Conservation (phyloP, 371 early-diverging fungal species). For the Enterospora canceri region DNA sequence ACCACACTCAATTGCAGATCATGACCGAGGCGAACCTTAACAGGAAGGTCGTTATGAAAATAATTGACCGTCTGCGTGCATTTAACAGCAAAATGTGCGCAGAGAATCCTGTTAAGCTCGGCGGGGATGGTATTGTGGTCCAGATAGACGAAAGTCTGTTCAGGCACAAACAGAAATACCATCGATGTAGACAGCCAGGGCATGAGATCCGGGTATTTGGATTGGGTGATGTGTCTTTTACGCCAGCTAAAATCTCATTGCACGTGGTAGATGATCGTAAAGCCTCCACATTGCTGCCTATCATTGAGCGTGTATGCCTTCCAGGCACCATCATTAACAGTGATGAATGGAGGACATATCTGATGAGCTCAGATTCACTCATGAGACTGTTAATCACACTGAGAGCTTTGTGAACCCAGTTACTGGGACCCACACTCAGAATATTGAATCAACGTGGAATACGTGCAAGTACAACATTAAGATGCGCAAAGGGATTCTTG, state of each 20-base stretch:
- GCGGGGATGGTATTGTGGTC: background rate
- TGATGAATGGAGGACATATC: slow-evolving; percentile 6
- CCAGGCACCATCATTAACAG: slow-evolving; percentile 10
- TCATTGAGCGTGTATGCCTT: background rate
- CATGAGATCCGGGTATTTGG: slow-evolving; percentile 8
- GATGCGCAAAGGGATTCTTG: background rate
- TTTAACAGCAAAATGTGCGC: background rate
- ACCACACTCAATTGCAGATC: background rate
- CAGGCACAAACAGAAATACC: background rate
- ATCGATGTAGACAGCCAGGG: background rate
- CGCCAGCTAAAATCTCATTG: background rate
- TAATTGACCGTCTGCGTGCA: background rate
- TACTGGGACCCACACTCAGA: slow-evolving; percentile 12
- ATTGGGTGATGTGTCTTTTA: background rate
- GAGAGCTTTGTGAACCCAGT: slow-evolving; percentile 11
- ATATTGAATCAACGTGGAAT: slow-evolving; percentile 15
- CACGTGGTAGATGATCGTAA: slow-evolving; percentile 1
- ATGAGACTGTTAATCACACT: slow-evolving; percentile 25
- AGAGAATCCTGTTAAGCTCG: slow-evolving; percentile 1
- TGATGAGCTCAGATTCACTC: slow-evolving; percentile 4
- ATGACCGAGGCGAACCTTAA: background rate
- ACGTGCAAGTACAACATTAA: slow-evolving; percentile 11
- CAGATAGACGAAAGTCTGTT: slow-evolving; percentile 6
- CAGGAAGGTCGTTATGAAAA: background rate
- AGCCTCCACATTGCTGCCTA: slow-evolving; percentile 1